Evolutionary conservation across 352 stramenopile genomes (phyloP), one percentile per base, ranked within the genome.

Genomic region (Phytopythium montanum): DNA sequence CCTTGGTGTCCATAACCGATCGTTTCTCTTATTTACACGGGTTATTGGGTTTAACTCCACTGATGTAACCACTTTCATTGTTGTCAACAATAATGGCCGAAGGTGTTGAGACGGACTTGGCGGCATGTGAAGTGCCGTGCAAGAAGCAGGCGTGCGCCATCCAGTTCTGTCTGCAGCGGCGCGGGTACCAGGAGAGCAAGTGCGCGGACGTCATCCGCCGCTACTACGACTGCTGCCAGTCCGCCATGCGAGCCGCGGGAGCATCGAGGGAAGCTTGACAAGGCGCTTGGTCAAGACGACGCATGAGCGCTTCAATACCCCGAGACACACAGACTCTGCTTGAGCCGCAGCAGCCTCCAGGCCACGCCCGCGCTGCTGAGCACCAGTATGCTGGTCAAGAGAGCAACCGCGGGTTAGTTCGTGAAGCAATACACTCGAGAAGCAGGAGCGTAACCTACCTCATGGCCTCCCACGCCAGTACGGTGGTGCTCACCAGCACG

Each of bases 101-200:
- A 31, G 61, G 68, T 29, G 44, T 19, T 25, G 44, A n/a, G 19
- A 64, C 68, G 59, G 67, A 75, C 48, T 44, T 88, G n/a, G 52
- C 52, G 34, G 52, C 52, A 19, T 92, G 79, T 62, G 72, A 91
- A 63, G 69, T 66, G 9, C 52, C 70, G 36, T 95, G 86, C 64
- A 85, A 85, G 70, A 76, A 85, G 59, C 73, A 88, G 21, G 86
- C 83, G 19, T 95, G 84, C 50, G 80, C 80, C 45, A 93, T 93
- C 69, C 86, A 95, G 69, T 78, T 79, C 60, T 95, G 86, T 73
- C 69, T 95, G 36, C 75, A 90, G 72, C 81, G 77, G 19, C 69
- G 66, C 49, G 70, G 70, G 26, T 93, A 95, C 58, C 81, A 95
- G 60, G 82, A 95, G 61, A 80, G 42, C 65, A 79, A 73, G 52